Conservation (phyloP, 1,139 yeast species). For the Magnusiomyces ingens region DNA sequence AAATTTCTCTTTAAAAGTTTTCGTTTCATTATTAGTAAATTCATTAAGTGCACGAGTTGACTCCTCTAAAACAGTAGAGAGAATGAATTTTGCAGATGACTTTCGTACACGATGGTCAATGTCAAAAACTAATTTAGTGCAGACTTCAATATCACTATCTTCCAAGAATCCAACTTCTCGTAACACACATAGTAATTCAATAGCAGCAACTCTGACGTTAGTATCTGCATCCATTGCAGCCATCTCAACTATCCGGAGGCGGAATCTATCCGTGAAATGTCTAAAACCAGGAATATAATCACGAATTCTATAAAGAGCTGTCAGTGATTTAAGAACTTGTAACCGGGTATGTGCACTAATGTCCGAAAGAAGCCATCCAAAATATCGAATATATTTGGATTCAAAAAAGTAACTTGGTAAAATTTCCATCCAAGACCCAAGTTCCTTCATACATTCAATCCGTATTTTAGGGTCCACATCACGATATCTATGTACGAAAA, state of each 20-base stretch:
- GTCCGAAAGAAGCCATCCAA: slow-evolving; percentile 83
- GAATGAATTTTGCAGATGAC: slow-evolving; percentile 27
- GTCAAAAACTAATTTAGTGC: slow-evolving; percentile 43
- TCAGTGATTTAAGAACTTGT: slow-evolving; percentile 55
- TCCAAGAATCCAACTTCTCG: slow-evolving; percentile 57
- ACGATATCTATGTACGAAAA: slow-evolving; percentile 71
- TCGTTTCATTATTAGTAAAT: slow-evolving; percentile 18
- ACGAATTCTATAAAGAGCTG: slow-evolving; percentile 41
- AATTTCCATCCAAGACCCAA: slow-evolving; percentile 63
- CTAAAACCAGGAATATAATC: slow-evolving; percentile 44
- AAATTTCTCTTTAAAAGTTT: slow-evolving; percentile 16
- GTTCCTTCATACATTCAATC: slow-evolving; percentile 53
- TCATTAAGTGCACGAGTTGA: slow-evolving; percentile 15
- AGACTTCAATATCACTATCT: slow-evolving; percentile 39
- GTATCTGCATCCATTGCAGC: slow-evolving; percentile 47
- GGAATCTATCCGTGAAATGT: slow-evolving; percentile 67
- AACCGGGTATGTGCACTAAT: slow-evolving; percentile 51
- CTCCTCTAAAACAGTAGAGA: slow-evolving; percentile 21
- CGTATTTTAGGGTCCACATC: slow-evolving; percentile 73
- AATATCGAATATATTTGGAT: slow-evolving; percentile 61
- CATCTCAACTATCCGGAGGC: slow-evolving; percentile 58
- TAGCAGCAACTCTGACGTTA: slow-evolving; percentile 47
- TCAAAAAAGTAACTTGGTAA: slow-evolving; percentile 69
- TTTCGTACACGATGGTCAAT: slow-evolving; percentile 33
- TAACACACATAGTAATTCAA: slow-evolving; percentile 51